Evolutionary conservation across 2,329 filamentous ascomycete genomes (phyloP), one percentile per base, ranked within the genome.

Genomic region (Magnaporthales sp.): DNA sequence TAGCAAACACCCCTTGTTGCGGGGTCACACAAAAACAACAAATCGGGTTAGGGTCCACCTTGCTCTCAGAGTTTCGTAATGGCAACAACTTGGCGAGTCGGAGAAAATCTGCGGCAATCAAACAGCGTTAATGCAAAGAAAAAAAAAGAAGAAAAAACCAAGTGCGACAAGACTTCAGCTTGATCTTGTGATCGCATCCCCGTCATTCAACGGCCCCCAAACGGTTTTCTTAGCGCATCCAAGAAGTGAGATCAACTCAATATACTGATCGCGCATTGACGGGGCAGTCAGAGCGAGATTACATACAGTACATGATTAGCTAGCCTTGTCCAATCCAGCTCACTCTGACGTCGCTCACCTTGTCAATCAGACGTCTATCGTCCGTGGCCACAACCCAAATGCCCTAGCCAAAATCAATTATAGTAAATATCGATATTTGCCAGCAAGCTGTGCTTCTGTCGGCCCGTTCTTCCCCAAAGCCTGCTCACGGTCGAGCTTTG

Each of bases 401-500:
- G 9, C 11, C 9, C 54, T 22, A n/a, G 54, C 54, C 54, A 22
- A 26, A 26, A 26, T 24, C 5, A 58, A 26, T 64, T 3, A 68
- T 68, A 60, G 66, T 67, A 67, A 31, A 66, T 67, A 75, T 32
- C 72, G 68, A 62, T 73, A 75, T 19, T 72, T 73, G 30, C 64
- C 66, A 9, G 70, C 71, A 60, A 74, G 66, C 69, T 75, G 73
- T 8, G 70, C 70, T 19, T 64, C 61, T 5, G 72, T 75, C 4
- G 73, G 74, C 2, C 74, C 73, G 66, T 72, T 66, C 70, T 71
- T 75, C 5, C 72, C 73, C 7, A 65, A 24, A 10, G 71, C 68
- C 68, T 73, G 67, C 0, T 73, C 74, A 13, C 70, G 67, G 15
- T 73, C 72, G 54, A 75, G 66, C 69, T 71, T 75, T 13, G 67